Conservation (phyloP, 192 early-diverging fungal genomes). For the Backusella liffmaniae region DNA sequence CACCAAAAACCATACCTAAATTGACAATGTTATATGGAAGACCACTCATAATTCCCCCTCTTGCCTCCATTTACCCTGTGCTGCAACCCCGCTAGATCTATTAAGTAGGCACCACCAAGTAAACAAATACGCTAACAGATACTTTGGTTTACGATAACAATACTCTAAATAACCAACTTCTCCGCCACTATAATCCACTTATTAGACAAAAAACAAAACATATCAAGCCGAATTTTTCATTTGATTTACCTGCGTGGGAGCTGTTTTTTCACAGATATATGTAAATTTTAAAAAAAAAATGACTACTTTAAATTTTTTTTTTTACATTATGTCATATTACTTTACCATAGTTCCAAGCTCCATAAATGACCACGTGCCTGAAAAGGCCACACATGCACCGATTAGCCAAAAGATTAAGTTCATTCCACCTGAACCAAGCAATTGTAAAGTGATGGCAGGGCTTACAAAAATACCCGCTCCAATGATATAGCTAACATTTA, state of each 20-base stretch:
- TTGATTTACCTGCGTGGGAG: constrained; percentile 19
- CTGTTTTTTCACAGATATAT: not conserved
- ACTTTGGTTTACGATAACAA: constrained; percentile 22
- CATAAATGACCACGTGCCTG: constrained; percentile 22
- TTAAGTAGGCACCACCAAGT: constrained; percentile 20
- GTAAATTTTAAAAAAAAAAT: not conserved
- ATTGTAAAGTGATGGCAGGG: constrained; percentile 23
- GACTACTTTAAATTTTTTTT: not conserved
- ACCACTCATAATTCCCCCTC: not conserved
- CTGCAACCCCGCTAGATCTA: constrained; percentile 18
- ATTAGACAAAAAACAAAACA: not conserved
- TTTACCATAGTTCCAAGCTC: constrained; percentile 37
- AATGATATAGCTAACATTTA: constrained; percentile 35
- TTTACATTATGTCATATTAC: not conserved
- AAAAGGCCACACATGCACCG: constrained; percentile 19
- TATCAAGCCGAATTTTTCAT: not conserved
- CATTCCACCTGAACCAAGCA: constrained; percentile 36
- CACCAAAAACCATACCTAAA: constrained; percentile 31
- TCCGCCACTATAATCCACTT: constrained; percentile 12
- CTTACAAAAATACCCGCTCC: constrained; percentile 32
- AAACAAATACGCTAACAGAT: constrained; percentile 26
- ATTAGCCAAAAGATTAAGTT: constrained; percentile 27
- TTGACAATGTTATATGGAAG: not conserved
- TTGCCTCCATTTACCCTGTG: constrained; percentile 9
- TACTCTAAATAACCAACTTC: constrained; percentile 33